Evolutionary conservation across 2,329 filamentous ascomycete species (phyloP).

Genomic region (Pseudogymnoascus sp.): DNA sequence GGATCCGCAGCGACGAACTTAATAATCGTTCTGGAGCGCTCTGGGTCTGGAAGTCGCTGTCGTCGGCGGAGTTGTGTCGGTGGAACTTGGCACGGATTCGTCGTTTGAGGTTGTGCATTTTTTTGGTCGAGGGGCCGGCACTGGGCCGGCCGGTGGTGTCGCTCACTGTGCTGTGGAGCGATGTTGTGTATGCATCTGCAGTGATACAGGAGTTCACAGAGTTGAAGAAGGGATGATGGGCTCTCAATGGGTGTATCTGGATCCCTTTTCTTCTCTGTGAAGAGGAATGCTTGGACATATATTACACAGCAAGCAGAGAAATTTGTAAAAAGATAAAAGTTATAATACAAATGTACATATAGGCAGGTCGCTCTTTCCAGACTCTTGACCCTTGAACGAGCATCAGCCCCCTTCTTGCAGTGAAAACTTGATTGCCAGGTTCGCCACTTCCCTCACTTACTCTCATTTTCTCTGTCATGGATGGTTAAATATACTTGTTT

Average conservation of each 20-base stretch:
- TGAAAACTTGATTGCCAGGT: background rate
- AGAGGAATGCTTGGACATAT: background rate
- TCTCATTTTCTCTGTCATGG: background rate
- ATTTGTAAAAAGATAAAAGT: conserved; percentile 1
- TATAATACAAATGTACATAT: conserved; percentile 2
- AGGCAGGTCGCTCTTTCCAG: background rate
- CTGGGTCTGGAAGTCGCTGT: background rate
- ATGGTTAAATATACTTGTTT: background rate
- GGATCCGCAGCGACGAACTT: background rate
- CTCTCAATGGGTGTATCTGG: background rate
- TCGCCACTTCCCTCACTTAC: background rate
- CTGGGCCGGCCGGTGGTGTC: background rate
- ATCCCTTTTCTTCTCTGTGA: background rate
- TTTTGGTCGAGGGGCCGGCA: background rate
- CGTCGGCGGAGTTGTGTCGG: background rate
- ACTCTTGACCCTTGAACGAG: background rate
- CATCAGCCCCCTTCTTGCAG: background rate
- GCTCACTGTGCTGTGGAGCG: background rate
- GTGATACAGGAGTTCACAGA: background rate
- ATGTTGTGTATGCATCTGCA: background rate
- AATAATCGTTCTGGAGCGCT: background rate
- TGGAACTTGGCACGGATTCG: background rate
- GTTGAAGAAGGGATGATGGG: background rate
- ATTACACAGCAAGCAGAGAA: background rate
- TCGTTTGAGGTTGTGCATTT: conserved; percentile 1